A percentile compares a stretch with the other conserved stretches of the same genome.
phyloP scores from a whole-genome alignment of 2,329 filamentous ascomycete genomes.

The Xylaria arbuscula region DNA sequence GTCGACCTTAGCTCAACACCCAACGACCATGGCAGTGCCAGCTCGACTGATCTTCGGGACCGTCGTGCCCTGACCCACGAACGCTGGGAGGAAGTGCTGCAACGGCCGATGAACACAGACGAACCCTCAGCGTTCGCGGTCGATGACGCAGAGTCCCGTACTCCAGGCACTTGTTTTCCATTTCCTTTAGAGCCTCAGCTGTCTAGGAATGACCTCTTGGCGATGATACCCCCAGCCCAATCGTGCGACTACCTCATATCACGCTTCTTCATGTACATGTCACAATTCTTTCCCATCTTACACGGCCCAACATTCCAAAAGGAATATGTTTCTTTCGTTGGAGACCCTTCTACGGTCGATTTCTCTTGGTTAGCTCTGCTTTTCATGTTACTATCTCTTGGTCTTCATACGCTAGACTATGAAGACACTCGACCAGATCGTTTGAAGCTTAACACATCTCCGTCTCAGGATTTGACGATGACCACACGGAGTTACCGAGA shows the following conservation, averaged over 20 bases:
- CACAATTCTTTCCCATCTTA: constrained; percentile 29
- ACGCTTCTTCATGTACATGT: constrained; percentile 26
- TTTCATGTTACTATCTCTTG: constrained; percentile 29
- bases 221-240: constrained; percentile 24
- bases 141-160: constrained; percentile 20
- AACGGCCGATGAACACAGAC: constrained; percentile 26
- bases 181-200: constrained; percentile 25
- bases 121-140: constrained; percentile 24
- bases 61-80: constrained; percentile 26
- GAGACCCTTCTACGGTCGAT: constrained; percentile 22
- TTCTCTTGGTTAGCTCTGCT: constrained; percentile 31
- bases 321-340: constrained; percentile 29
- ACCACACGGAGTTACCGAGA: constrained; percentile 21
- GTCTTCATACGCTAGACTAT: constrained; percentile 29
- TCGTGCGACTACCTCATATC: constrained; percentile 28
- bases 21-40: not conserved
- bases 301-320: constrained; percentile 33
- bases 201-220: constrained; percentile 21
- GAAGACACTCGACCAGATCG: constrained; percentile 13
- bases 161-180: constrained; percentile 14
- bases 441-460: constrained; percentile 12
- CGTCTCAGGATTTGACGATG: not conserved
- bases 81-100: constrained; percentile 33
- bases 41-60: constrained; percentile 16
- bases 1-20: not conserved